Evolutionary conservation across 805 yeast species (phyloP).

Genomic region (Deakozyma indianensis): DNA sequence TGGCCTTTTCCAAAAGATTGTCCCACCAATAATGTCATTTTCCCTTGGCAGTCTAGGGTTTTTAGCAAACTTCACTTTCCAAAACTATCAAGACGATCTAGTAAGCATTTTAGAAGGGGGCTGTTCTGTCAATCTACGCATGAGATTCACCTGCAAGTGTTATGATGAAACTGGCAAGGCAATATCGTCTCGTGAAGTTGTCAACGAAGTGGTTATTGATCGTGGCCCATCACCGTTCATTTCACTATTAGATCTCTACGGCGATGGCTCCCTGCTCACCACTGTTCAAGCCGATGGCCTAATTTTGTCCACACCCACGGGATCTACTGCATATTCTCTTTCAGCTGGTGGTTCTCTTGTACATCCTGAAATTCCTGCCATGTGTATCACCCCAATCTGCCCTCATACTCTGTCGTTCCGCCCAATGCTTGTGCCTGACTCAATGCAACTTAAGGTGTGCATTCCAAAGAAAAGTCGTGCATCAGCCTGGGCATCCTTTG

Average conservation of each 20-base stretch:
- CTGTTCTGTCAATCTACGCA: slow-evolving; percentile 62
- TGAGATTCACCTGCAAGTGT: slow-evolving; percentile 61
- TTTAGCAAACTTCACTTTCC: slow-evolving; percentile 72
- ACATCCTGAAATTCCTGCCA: slow-evolving; percentile 87
- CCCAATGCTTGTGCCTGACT: slow-evolving; percentile 84
- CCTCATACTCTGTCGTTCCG: slow-evolving; percentile 91
- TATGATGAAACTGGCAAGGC: slow-evolving; percentile 23
- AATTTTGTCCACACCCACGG: slow-evolving; percentile 88
- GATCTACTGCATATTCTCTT: slow-evolving; percentile 89
- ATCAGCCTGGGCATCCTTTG: slow-evolving; percentile 95
- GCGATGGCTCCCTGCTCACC: slow-evolving; percentile 72
- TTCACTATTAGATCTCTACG: slow-evolving; percentile 77
- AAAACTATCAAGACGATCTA: slow-evolving; percentile 48
- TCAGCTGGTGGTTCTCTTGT: slow-evolving; percentile 94
- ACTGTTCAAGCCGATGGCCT: slow-evolving; percentile 91
- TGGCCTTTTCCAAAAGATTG: slow-evolving; percentile 66
- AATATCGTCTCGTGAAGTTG: slow-evolving; percentile 31
- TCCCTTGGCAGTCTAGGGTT: slow-evolving; percentile 88
- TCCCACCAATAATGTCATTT: slow-evolving; percentile 86
- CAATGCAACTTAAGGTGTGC: slow-evolving; percentile 70
- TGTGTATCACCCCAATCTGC: slow-evolving; percentile 88
- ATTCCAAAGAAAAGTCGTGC: slow-evolving; percentile 74
- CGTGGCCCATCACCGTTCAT: slow-evolving; percentile 91
- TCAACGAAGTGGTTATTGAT: slow-evolving; percentile 83
- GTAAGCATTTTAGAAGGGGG: slow-evolving; percentile 50